These are phyloP conservation scores for Silybum marianum DNA, from an alignment of 129 eudicot species.

Conservation along the genomic window DNA sequence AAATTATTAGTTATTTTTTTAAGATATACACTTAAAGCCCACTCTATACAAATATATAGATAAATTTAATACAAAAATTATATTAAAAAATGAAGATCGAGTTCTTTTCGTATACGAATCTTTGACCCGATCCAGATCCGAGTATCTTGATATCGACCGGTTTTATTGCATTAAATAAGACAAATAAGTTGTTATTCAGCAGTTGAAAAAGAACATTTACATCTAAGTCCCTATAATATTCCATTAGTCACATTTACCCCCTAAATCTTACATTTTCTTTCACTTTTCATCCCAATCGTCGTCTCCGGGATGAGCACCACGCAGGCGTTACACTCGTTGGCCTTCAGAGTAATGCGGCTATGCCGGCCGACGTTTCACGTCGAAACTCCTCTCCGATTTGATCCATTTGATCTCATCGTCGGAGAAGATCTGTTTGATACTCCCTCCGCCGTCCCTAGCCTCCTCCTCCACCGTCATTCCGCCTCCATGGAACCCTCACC, in stretches of 20 bases:
- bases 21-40: no score
- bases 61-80: no score
- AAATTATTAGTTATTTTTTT: no score
- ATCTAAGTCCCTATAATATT: conserved; percentile 14
- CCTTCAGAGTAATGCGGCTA: conserved; percentile 91
- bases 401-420: conserved; percentile 72
- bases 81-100: no score
- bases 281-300: conserved; percentile 9
- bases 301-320: conserved; percentile 44
- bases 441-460: conserved; percentile 50
- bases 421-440: conserved; percentile 86
- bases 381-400: conserved; percentile 82
- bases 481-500: conserved; percentile 31
- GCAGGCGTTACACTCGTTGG: conserved; percentile 72
- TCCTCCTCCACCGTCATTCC: conserved; percentile 46
- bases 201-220: conserved; percentile 8
- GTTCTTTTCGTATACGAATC: background rate
- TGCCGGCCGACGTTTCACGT: conserved; percentile 92
- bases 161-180: background rate
- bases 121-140: background rate
- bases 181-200: conserved; percentile 9
- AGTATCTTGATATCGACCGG: background rate
- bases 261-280: background rate
- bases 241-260: conserved; percentile 14
- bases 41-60: no score